Conservation (phyloP, 179 eudicot species). For the Corrigiola litoralis region DNA sequence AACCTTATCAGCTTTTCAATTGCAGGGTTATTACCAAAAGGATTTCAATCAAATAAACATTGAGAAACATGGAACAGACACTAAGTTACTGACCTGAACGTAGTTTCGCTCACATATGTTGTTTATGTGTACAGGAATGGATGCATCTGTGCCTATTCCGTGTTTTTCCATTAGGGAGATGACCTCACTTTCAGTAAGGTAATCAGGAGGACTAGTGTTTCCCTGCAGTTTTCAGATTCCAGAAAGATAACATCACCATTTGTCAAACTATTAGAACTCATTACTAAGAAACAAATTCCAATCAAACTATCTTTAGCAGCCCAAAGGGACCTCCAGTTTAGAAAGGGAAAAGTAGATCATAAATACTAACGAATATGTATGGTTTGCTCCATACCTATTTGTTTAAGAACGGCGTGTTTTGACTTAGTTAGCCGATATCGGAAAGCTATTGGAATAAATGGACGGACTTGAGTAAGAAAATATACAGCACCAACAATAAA, state of each 20-base stretch:
- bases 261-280: not conserved
- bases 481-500: too few relatives aligned
- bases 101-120: slow-evolving; percentile 97
- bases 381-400: too few relatives aligned
- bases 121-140: slow-evolving; percentile 93
- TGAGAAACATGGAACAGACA: not conserved
- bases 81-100: slow-evolving; percentile 60
- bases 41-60: not conserved
- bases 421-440: too few relatives aligned
- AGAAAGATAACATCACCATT: not conserved
- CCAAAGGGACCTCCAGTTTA: not conserved
- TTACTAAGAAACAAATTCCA: not conserved
- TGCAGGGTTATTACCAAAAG: not conserved
- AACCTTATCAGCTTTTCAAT: not conserved
- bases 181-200: slow-evolving; percentile 87
- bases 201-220: slow-evolving; percentile 77
- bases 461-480: too few relatives aligned
- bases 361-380: not conserved
- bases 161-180: slow-evolving; percentile 97
- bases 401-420: too few relatives aligned
- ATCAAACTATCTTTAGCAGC: not conserved
- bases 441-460: too few relatives aligned
- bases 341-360: not conserved
- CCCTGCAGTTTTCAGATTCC: slow-evolving; percentile 43
- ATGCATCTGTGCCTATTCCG: slow-evolving; percentile 98